Evolutionary conservation across 129 eudicot genomes (phyloP).

Genomic region (sunflower (Helianthus annuus)): DNA sequence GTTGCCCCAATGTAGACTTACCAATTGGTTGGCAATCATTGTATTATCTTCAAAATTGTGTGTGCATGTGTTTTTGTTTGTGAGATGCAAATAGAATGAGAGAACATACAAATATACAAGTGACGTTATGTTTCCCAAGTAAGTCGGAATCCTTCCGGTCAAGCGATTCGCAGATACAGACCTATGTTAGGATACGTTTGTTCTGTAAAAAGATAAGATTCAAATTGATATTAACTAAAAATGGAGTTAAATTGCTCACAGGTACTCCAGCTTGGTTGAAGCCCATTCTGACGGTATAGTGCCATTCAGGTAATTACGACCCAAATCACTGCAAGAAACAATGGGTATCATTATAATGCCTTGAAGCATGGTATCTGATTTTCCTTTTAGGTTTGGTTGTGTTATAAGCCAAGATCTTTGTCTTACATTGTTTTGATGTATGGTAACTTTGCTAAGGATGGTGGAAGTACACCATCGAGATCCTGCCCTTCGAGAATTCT

Average conservation of each 20-base stretch:
- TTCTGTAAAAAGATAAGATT: neutral
- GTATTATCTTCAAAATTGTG: too few relatives aligned
- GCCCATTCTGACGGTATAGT: conserved; percentile 75
- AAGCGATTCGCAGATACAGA: conserved; percentile 51
- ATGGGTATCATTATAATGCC: neutral
- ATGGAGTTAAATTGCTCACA: conserved; percentile 42
- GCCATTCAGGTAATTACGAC: conserved; percentile 60
- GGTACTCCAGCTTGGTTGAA: conserved; percentile 43
- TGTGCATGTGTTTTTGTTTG: neutral
- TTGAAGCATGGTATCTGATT: neutral
- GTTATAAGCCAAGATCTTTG: neutral
- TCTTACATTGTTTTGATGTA: conserved; percentile 46
- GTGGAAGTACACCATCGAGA: conserved; percentile 63
- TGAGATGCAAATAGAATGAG: conserved; percentile 23
- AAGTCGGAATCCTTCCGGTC: conserved; percentile 67
- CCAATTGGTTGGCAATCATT: too few relatives aligned
- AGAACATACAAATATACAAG: conserved; percentile 53
- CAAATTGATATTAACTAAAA: neutral
- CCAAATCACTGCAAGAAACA: conserved; percentile 41
- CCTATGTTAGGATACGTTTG: conserved; percentile 27
- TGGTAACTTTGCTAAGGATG: conserved; percentile 55
- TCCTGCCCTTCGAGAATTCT: conserved; percentile 66
- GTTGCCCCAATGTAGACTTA: too few relatives aligned
- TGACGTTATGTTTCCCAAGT: neutral
- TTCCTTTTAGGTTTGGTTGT: neutral